Evolutionary conservation across 371 early-diverging fungal genomes (phyloP).

Genomic region (Mucor piriformis): DNA sequence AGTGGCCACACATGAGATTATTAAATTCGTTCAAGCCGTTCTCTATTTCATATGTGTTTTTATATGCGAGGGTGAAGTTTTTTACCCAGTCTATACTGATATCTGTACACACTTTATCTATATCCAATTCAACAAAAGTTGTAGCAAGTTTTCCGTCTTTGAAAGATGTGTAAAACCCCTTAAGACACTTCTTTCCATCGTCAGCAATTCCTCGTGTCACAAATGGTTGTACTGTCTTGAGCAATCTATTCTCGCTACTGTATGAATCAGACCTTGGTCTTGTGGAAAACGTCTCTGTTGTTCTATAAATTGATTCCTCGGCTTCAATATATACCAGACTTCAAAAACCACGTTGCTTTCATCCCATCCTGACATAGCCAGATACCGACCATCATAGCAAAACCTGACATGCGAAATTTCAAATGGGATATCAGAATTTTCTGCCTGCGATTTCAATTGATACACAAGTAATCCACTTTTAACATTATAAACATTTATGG

Average conservation of each 20-base stretch:
- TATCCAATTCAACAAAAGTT: background rate
- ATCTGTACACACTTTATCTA: background rate
- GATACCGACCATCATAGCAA: constrained; percentile 4
- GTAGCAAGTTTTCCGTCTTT: background rate
- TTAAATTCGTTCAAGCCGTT: background rate
- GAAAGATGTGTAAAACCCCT: background rate
- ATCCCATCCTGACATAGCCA: background rate
- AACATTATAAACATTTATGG: background rate
- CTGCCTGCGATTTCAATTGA: background rate
- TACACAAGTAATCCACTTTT: constrained; percentile 2
- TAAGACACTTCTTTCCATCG: background rate
- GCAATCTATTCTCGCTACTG: background rate
- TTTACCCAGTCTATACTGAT: background rate
- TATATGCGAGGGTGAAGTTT: background rate
- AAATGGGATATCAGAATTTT: background rate
- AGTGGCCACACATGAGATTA: background rate
- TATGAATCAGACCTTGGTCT: background rate
- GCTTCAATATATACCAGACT: constrained; percentile 2
- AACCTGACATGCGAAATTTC: background rate
- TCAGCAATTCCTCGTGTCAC: background rate
- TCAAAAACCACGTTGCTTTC: background rate
- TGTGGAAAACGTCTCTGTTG: background rate
- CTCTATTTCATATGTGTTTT: background rate
- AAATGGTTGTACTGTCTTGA: background rate
- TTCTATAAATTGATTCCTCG: constrained; percentile 1